Conservation (phyloP, 441 rosid genomes). For the Erodium chrysanthum region DNA sequence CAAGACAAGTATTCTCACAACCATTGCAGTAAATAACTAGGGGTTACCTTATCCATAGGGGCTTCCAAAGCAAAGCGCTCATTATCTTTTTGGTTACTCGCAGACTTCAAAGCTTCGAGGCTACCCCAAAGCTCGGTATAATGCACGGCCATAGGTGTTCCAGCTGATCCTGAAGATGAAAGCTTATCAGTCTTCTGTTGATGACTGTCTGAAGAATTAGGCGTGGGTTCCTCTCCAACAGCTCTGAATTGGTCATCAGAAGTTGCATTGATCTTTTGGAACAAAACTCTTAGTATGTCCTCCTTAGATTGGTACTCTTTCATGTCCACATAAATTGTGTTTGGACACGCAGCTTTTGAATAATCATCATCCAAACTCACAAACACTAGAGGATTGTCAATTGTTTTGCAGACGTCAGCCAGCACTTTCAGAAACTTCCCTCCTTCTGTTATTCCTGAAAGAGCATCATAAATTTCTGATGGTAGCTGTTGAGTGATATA, state of each 20-base stretch:
- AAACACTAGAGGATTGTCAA: conserved; percentile 24
- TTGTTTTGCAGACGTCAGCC: conserved; percentile 26
- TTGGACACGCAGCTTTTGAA: neutral
- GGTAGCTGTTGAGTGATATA: conserved; percentile 26
- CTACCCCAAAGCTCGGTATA: conserved; percentile 6
- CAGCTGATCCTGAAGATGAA: too few species aligned
- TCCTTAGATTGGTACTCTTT: conserved; percentile 19
- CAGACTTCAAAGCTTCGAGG: conserved; percentile 7
- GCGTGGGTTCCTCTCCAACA: neutral
- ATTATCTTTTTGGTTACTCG: conserved; percentile 1
- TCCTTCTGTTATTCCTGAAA: conserved; percentile 6
- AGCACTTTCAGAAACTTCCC: neutral
- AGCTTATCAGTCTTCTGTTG: neutral
- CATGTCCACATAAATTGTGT: conserved; percentile 32
- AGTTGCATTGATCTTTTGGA: conserved; percentile 16
- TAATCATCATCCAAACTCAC: neutral
- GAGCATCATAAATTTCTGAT: conserved; percentile 16
- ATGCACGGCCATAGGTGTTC: too few species aligned
- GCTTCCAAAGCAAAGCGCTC: neutral
- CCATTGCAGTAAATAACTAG: neutral
- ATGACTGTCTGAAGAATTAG: neutral
- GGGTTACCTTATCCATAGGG: conserved; percentile 15
- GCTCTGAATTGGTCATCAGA: neutral
- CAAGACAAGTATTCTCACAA: neutral
- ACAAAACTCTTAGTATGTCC: conserved; percentile 20